Evolutionary conservation across 2,329 filamentous ascomycete genomes (phyloP), one percentile per base, ranked within the genome.

Genomic region (Cladosporium sp.): DNA sequence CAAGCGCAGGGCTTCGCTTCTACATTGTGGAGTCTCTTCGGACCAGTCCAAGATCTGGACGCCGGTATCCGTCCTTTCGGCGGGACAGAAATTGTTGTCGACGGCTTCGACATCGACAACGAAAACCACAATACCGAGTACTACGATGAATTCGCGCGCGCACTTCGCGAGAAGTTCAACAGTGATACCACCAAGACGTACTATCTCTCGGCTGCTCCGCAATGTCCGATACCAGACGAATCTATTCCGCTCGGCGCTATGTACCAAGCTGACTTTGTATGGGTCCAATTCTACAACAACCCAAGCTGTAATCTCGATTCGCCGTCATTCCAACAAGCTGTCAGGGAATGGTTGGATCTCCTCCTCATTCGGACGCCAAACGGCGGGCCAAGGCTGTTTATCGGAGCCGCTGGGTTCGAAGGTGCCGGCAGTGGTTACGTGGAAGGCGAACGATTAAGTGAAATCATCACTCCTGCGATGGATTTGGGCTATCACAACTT

Each of bases 81-180:
- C 4, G 42, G 42, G 2, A 54, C 61, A 0, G 66, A 73, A 58
- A 73, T 75, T 20, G 66, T 75, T 3, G 74, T 83, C 37, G 78
- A 83, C 62, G 77, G 80, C n/a, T 82, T 77, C 65, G 79, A 82
- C 63, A 76, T 81, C 54, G 79, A 80, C 58, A 74, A 80, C 40
- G 78, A 81, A 66, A 64, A 61, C 57, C 25, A 58, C 20, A 63
- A 62, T 24, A 64, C 58, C 19, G 61, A 61, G 9, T 72, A 71
- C 19, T 71, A 69, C 25, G 72, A 75, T 56, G 47, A 68, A 3
- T 59, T 61, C 19, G 58, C 60, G 34, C 59, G 54, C 25, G 53
- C 68, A 3, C 65, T 67, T 24, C 59, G 62, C 39, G 52, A 62
- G 5, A 70, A 71, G 49, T 80, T 72, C 62, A 61, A 65, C 1